Percentiles rank a stretch among this genome's conserved stretches.
phyloP scores from a whole-genome alignment of 2,329 filamentous ascomycete species.

The Daldinia sp. region DNA sequence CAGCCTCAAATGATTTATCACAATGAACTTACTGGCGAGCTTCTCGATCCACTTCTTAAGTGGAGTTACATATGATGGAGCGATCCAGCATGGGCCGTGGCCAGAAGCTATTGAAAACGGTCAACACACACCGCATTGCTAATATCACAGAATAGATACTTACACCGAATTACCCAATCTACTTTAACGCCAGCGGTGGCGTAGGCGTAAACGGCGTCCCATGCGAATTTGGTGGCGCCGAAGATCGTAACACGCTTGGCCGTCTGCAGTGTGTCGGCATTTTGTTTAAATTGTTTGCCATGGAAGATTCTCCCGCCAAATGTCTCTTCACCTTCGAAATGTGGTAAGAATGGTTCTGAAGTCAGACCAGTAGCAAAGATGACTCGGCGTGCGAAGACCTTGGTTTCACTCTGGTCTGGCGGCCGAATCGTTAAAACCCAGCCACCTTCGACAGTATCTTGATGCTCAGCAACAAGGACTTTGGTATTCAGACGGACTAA shows the following conservation, averaged over 20 bases:
- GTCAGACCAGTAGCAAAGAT: slow-evolving; percentile 72
- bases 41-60: slow-evolving; percentile 64
- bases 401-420: slow-evolving; percentile 39
- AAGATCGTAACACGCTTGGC: slow-evolving; percentile 63
- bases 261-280: slow-evolving; percentile 52
- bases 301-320: slow-evolving; percentile 69
- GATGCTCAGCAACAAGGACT: slow-evolving; percentile 64
- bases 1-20: background rate
- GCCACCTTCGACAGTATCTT: slow-evolving; percentile 54
- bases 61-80: slow-evolving; percentile 63
- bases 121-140: slow-evolving; percentile 4
- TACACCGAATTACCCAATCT: slow-evolving; percentile 66
- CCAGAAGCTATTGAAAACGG: slow-evolving; percentile 56
- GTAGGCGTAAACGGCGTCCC: slow-evolving; percentile 71
- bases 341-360: slow-evolving; percentile 67
- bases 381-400: slow-evolving; percentile 60
- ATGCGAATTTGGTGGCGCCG: slow-evolving; percentile 72
- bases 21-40: slow-evolving; percentile 56
- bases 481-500: slow-evolving; percentile 63
- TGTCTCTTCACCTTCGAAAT: slow-evolving; percentile 59
- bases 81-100: slow-evolving; percentile 67
- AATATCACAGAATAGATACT: slow-evolving; percentile 6
- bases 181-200: slow-evolving; percentile 65
- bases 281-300: slow-evolving; percentile 61
- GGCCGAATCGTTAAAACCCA: slow-evolving; percentile 47